Conservation (phyloP, 371 early-diverging fungal genomes). For the Rhizopus microsporus region DNA sequence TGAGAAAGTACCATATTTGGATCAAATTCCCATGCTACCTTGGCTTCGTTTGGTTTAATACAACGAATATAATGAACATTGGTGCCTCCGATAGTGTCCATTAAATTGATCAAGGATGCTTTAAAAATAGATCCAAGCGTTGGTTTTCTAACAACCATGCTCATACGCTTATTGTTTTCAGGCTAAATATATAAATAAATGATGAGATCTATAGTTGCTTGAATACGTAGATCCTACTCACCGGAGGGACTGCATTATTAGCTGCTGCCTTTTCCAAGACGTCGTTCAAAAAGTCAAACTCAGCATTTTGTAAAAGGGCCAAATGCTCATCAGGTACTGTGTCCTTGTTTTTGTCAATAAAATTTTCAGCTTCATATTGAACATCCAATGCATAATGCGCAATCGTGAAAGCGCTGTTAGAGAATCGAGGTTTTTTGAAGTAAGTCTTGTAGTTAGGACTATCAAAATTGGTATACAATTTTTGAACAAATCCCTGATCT, state of each 20-base stretch:
- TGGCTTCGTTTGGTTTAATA: slow-evolving; percentile 96
- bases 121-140: slow-evolving; percentile 89
- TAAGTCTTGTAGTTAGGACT: slow-evolving; percentile 62
- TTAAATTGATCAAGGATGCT: slow-evolving; percentile 84
- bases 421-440: slow-evolving; percentile 92
- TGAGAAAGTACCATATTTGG: slow-evolving; percentile 93
- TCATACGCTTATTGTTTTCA: slow-evolving; percentile 55
- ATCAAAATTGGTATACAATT: slow-evolving; percentile 77
- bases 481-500: slow-evolving; percentile 81
- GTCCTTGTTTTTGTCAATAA: slow-evolving; percentile 99
- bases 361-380: slow-evolving; percentile 89
- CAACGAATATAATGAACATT: slow-evolving; percentile 97
- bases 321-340: slow-evolving; percentile 93
- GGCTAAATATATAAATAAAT: slow-evolving; percentile 18
- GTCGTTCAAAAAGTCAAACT: slow-evolving; percentile 66
- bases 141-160: slow-evolving; percentile 69
- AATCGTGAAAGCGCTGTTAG: slow-evolving; percentile 77
- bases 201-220: neutral
- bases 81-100: slow-evolving; percentile 92
- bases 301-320: slow-evolving; percentile 64
- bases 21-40: slow-evolving; percentile 88
- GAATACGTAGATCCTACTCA: slow-evolving; percentile 5
- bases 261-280: slow-evolving; percentile 15
- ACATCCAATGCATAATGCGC: slow-evolving; percentile 94
- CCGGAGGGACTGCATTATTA: slow-evolving; percentile 42